Conservation (phyloP, 441 rosid species). For the Capsella rubella region DNA sequence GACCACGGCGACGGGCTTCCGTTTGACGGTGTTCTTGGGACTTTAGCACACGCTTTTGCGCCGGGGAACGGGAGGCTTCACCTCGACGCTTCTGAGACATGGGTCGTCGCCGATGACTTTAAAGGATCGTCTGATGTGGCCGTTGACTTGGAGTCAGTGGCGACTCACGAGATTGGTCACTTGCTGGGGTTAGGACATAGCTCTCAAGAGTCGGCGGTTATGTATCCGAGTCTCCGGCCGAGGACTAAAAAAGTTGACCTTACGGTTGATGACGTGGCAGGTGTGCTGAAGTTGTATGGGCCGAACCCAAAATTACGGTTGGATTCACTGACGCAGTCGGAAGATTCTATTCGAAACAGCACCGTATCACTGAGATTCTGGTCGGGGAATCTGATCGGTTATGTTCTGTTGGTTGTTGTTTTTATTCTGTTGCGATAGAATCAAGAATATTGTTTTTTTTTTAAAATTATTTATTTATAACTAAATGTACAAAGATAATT, state of each 20-base stretch:
- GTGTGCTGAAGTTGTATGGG: slow-evolving; percentile 76
- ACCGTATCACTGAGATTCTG: slow-evolving; percentile 29
- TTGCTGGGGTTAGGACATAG: slow-evolving; percentile 83
- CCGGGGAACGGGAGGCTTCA: slow-evolving; percentile 85
- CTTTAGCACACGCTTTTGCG: slow-evolving; percentile 82
- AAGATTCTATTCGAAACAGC: slow-evolving; percentile 53
- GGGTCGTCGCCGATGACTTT: slow-evolving; percentile 63
- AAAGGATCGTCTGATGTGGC: slow-evolving; percentile 62
- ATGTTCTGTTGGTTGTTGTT: slow-evolving; percentile 38
- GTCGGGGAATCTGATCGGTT: slow-evolving; percentile 46
- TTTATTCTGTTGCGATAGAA: slow-evolving; percentile 36
- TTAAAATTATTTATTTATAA: background rate
- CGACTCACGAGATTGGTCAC: slow-evolving; percentile 95
- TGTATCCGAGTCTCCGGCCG: slow-evolving; percentile 84
- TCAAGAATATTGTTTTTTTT: background rate
- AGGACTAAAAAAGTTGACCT: slow-evolving; percentile 69
- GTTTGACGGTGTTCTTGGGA: slow-evolving; percentile 84
- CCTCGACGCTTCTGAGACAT: slow-evolving; percentile 77
- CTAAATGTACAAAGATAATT: slow-evolving; percentile 15
- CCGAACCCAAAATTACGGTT: slow-evolving; percentile 69
- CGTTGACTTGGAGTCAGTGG: slow-evolving; percentile 90
- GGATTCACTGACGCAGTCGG: slow-evolving; percentile 59
- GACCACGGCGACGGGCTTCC: slow-evolving; percentile 87
- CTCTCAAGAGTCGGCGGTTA: slow-evolving; percentile 77
- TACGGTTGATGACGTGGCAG: slow-evolving; percentile 79